Evolutionary conservation across 2,329 filamentous ascomycete species (phyloP), one percentile per base, ranked within the genome.

Genomic region (Pestalotiopsis sp.): DNA sequence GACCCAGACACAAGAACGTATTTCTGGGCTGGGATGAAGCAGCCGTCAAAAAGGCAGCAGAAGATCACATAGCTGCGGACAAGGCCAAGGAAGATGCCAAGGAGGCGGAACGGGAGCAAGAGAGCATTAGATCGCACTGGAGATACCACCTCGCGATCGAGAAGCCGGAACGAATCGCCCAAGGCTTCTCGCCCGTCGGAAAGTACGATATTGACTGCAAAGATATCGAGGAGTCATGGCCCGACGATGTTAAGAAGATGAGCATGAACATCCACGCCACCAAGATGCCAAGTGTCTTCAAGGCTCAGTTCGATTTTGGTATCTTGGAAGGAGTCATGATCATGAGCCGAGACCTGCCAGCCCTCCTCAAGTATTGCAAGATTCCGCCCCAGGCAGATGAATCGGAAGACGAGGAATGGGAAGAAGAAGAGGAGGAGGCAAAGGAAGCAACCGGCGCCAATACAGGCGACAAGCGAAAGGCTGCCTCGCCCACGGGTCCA

Each of bases 301-400:
- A 75, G 67, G 76, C 70, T 49, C 70, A 73, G 17, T 77, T 79
- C 60, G 70, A 80, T 67, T 77, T 78, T 68, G 73, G 78, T 20
- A 68, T 77, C 31, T 41, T 78, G 4, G 70, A 77, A 31, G 77
- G 77, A 49, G 70, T 76, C 25, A 77, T 79, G 74, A 66, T 77
- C 3, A 62, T 78, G 14, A 73, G 74, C 2, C 69, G 69, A 49
- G 69, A 17, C 64, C 65, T 52, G 17, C 17, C 17, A n/a, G 45
- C 17, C n/a, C 17, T 52, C 17, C 17, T n/a, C 17, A 52, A 7
- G 45, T 52, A 52, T 20, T n/a, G 45, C n/a, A 52, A n/a, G 17
- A 52, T 52, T 4, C 11, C 45, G 7, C 7, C 31, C 31, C 0
- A 36, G 31, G 31, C 31, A 36, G 31, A 36, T 36, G 31, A 36